A percentile compares a stretch with the other conserved stretches of the same genome.
Evolutionary conservation across 768 basidiomycete species (phyloP).

Genomic region (Amanita exitialis): DNA sequence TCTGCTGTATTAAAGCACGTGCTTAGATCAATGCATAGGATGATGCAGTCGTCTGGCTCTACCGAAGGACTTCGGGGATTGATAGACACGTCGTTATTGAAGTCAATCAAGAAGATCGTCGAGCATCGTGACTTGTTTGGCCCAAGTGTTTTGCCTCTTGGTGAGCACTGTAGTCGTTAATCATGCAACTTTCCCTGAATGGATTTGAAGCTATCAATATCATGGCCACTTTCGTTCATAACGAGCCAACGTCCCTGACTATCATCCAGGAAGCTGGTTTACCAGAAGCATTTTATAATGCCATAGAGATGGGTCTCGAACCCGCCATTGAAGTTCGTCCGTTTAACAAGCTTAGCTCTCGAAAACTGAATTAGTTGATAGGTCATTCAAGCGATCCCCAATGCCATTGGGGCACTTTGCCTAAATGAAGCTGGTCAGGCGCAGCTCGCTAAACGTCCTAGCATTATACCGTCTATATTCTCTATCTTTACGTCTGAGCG

Average conservation of each 20-base stretch:
- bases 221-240: conserved; percentile 96
- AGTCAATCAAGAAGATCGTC: conserved; percentile 83
- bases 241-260: conserved; percentile 89
- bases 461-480: conserved; percentile 79
- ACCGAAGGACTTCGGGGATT: conserved; percentile 91
- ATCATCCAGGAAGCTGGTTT: conserved; percentile 90
- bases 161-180: conserved; percentile 30
- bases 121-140: conserved; percentile 79
- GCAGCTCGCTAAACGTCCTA: conserved; percentile 65
- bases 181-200: conserved; percentile 3
- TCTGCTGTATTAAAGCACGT: conserved; percentile 84
- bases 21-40: conserved; percentile 86
- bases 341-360: background rate
- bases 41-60: conserved; percentile 95
- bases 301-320: conserved; percentile 78
- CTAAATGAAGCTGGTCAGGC: conserved; percentile 86
- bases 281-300: conserved; percentile 82
- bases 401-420: conserved; percentile 93
- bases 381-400: conserved; percentile 89
- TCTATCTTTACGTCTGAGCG: conserved; percentile 78
- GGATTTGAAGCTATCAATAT: conserved; percentile 63
- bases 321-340: conserved; percentile 71
- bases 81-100: conserved; percentile 81
- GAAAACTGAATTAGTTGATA: conserved; percentile 18
- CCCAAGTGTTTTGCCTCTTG: conserved; percentile 73